Evolutionary conservation across 2,329 filamentous ascomycete genomes (phyloP), one percentile per base, ranked within the genome.

Genomic region (Exserohilum rostratum): DNA sequence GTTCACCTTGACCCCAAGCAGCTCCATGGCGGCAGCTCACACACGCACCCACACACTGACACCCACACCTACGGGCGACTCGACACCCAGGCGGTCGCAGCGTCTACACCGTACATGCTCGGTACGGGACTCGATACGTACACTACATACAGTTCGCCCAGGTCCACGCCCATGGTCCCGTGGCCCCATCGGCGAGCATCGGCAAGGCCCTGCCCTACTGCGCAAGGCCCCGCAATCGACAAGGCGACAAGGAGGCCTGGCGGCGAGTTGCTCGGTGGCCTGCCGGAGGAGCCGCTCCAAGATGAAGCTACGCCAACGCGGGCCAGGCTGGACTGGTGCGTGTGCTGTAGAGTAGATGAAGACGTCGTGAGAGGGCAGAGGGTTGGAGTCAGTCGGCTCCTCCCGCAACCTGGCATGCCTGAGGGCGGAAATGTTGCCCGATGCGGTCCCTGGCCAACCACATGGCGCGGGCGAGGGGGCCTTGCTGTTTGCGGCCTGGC

Each of bases 251-350:
- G 44, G 29, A 42, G 29, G n/a, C 30, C 20, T 12, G 44, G 27
- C 46, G 50, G 50, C 44, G 43, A 45, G 37, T 34, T 39, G 35
- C 43, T 48, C 46, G 44, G 50, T 39, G 29, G 46, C 30, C 29
- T 29, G n/a, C 15, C 39, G 39, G 39, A 29, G 35, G 35, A n/a
- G 35, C 3, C 35, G 22, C 22, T 25, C 22, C 22, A 4, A 25
- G 22, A 25, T 25, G 4, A 25, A 25, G n/a, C n/a, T n/a, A n/a
- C n/a, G n/a, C n/a, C n/a, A n/a, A n/a, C n/a, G n/a, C n/a, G n/a
- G n/a, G n/a, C n/a, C 22, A 25, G 22, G 4, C 3, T 12, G 4
- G 31, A 13, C 12, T 34, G 31, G 31, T 34, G 31, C n/a, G 31
- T 15, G 10, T 12, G 31, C 11, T n/a, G n/a, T n/a, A n/a, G n/a